Evolutionary conservation across 2,329 filamentous ascomycete genomes (phyloP), one percentile per base, ranked within the genome.

Genomic region (Ophiostoma perfectum): DNA sequence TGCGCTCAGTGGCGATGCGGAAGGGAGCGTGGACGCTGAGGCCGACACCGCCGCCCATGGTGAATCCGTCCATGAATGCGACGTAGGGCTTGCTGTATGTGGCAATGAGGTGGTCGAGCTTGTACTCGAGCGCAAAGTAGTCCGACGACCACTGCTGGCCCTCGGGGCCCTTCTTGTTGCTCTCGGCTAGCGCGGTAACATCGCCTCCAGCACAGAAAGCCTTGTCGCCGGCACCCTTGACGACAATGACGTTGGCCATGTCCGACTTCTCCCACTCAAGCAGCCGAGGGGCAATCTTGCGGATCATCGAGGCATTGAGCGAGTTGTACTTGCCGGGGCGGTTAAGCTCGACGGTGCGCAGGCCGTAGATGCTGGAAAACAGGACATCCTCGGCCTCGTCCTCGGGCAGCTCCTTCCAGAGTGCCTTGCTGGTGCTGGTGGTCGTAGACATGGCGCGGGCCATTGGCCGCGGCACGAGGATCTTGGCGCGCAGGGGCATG

Each of bases 1-100:
- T 99, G 76, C 90, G 90, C 80, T 99, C 95, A 2, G 95, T 99
- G 49, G 95, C 95, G 76, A 99, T 96, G 70, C 95, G 86, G 84
- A 99, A 94, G 3, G 95, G 96, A 2, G 95, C 94, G 79, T 99
- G 96, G 66, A 97, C 86, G 78, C 91, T 96, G 68, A 99, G 85
- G 6, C 95, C 95, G 67, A 98, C 95, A 73, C 95, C 95, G 68
- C 95, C 95, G 68, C 95, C 95, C 95, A 99, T 99, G 66, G 96
- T 99, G 78, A 97, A 91, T 70, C 95, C 95, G 76, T 99, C 95
- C 89, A 99, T 96, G 76, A 98, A 90, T 44, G 95, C 91, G 66
- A 99, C 87, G 76, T 95, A 96, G 0, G 95, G 95, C 81, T 97
- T 99, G 71, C 82, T 77, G 81, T 97, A 97, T 49, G 93, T 97